These are phyloP conservation scores for Verticillium isaacii DNA, from an alignment of 2,329 filamentous ascomycete species.

Conservation along the genomic window DNA sequence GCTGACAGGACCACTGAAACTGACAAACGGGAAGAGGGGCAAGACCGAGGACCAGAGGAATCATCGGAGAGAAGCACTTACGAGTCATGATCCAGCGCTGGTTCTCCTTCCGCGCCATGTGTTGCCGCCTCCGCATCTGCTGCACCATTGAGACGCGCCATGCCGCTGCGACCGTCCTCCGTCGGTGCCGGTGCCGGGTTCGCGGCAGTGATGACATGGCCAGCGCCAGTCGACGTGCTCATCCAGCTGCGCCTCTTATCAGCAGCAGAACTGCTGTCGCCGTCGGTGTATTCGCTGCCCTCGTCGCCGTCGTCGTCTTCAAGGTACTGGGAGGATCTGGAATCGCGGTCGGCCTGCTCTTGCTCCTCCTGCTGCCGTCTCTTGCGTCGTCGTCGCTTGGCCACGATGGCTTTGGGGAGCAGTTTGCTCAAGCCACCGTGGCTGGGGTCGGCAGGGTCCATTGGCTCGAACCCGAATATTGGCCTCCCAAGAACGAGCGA, in stretches of 20 bases:
- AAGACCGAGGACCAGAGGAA: not conserved
- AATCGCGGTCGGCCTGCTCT: constrained; percentile 15
- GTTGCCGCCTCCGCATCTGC: constrained; percentile 27
- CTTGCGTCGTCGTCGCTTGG: constrained; percentile 39
- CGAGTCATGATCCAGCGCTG: not conserved
- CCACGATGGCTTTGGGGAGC: constrained; percentile 45
- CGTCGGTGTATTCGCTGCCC: constrained; percentile 1
- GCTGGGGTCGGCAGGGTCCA: not conserved
- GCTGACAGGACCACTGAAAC: not conserved
- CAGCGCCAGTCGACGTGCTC: not conserved
- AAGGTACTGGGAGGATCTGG: not conserved
- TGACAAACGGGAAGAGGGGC: not conserved
- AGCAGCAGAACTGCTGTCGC: constrained; percentile 14
- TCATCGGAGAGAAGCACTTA: not conserved
- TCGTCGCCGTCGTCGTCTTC: not conserved
- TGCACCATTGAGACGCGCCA: constrained; percentile 18
- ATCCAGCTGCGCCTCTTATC: constrained; percentile 18
- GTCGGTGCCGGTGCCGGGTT: not conserved
- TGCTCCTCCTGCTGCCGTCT: constrained; percentile 34
- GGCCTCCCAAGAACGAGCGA: not conserved
- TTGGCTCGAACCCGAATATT: not conserved
- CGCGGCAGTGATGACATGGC: no score
- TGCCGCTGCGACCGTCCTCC: not conserved
- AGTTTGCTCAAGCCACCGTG: constrained; percentile 42
- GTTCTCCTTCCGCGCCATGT: not conserved